Evolutionary conservation across 1,284 basidiomycete genomes (phyloP).

Genomic region (Marasmius oreades): DNA sequence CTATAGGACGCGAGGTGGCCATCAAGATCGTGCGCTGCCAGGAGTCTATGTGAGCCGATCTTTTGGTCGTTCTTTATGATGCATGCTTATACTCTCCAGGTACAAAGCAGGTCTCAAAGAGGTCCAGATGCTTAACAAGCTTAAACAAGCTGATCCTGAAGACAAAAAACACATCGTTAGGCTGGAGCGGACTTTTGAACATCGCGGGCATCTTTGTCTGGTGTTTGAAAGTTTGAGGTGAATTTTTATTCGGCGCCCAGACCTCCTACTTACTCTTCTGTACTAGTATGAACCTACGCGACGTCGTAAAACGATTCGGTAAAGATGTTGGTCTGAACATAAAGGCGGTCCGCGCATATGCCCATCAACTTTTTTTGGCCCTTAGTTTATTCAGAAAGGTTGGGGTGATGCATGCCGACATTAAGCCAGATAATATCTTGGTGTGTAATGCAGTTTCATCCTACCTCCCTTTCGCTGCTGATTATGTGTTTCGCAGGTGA

Average conservation of each 20-base stretch:
- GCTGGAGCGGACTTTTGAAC: conserved; percentile 92
- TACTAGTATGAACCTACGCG: conserved; percentile 92
- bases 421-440: conserved; percentile 96
- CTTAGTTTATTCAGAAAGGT: conserved; percentile 84
- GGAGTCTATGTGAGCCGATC: conserved; percentile 84
- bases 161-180: conserved; percentile 96
- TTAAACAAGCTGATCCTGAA: conserved; percentile 87
- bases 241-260: conserved; percentile 19
- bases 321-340: conserved; percentile 98
- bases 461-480: conserved; percentile 6
- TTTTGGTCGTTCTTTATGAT: conserved; percentile 2
- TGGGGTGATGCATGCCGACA: conserved; percentile 96
- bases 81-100: conserved; percentile 43
- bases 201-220: conserved; percentile 93
- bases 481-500: conserved; percentile 57
- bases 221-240: conserved; percentile 95
- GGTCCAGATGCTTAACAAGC: conserved; percentile 82
- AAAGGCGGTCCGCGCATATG: conserved; percentile 94
- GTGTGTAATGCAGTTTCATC: conserved; percentile 40
- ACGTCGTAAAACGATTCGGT: conserved; percentile 98
- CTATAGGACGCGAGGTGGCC: conserved; percentile 80
- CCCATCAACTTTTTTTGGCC: conserved; percentile 92
- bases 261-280: conserved; percentile 10
- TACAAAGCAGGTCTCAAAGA: conserved; percentile 95
- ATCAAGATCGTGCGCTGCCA: conserved; percentile 97